Evolutionary conservation across 2,329 filamentous ascomycete species (phyloP), one percentile per base, ranked within the genome.

Genomic region (Cadophora gregata): DNA sequence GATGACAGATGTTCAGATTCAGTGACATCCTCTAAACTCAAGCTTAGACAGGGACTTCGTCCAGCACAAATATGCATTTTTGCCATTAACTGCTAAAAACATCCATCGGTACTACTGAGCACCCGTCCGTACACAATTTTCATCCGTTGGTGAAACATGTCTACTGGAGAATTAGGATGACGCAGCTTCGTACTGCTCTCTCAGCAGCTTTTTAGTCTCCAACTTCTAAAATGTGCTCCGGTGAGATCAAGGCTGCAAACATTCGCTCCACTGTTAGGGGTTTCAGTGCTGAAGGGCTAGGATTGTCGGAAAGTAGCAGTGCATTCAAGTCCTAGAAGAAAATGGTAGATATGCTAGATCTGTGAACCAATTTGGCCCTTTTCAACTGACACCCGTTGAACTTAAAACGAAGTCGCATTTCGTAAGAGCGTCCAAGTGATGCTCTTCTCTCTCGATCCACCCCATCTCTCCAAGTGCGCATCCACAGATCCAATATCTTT

Each of bases 381-480:
- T n/a, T n/a, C n/a, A n/a, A n/a, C n/a, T n/a, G n/a, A n/a, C n/a
- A n/a, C n/a, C n/a, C n/a, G n/a, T n/a, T n/a, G n/a, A n/a, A 5
- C 19, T 58, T 16, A 48, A 36, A 38, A 56, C 19, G 24, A 38
- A 14, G 56, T 9, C 51, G 36, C 21, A n/a, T 65, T 33, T 61
- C 63, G 47, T 27, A 60, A n/a, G 19, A 59, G 58, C 6, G 67
- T 51, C 25, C 42, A 65, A 25, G 63, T 67, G 24, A 67, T 47
- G 33, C 65, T 62, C 12, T 67, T 65, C 14, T 65, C 29, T 24
- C 56, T 53, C 24, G 50, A 33, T 14, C 63, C 63, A 0, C 58
- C 63, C 48, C 48, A 72, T 19, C 66, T 60, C 36, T 72, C 70
- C 48, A 69, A 24, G 42, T 69, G 60, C 21, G 55, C 47, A 62